Evolutionary conservation across 2,329 filamentous ascomycete genomes (phyloP).

Genomic region (Reticulascus tulasneorum): DNA sequence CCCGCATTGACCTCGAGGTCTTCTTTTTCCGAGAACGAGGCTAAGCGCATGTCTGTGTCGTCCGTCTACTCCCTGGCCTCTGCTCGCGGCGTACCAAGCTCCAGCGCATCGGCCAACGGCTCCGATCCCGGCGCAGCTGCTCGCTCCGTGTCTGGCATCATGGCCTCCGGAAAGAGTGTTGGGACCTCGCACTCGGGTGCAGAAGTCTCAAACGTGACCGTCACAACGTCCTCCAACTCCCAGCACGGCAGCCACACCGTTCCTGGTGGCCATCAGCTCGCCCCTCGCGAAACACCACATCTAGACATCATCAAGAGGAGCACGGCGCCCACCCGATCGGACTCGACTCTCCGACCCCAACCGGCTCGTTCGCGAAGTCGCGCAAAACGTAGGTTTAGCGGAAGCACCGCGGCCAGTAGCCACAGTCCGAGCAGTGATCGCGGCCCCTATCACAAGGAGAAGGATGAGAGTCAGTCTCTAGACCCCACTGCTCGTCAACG

Average conservation of each 20-base stretch:
- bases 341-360: constrained; percentile 33
- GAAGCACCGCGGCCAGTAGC: constrained; percentile 76
- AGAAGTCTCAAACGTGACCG: constrained; percentile 46
- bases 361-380: constrained; percentile 62
- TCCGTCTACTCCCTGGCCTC: constrained; percentile 69
- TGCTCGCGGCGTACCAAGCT: constrained; percentile 47
- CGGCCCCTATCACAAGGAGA: constrained; percentile 49
- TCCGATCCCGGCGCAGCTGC: constrained; percentile 42
- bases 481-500: constrained; percentile 12
- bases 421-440: constrained; percentile 74
- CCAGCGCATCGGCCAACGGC: constrained; percentile 48
- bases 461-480: constrained; percentile 45
- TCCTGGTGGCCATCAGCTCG: constrained; percentile 41
- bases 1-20: constrained; percentile 39
- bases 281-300: constrained; percentile 31
- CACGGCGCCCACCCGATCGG: constrained; percentile 22
- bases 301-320: constrained; percentile 37
- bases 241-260: constrained; percentile 30
- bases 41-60: constrained; percentile 67
- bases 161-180: constrained; percentile 39
- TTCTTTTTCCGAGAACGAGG: constrained; percentile 48
- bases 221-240: constrained; percentile 47
- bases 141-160: constrained; percentile 41
- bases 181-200: constrained; percentile 45
- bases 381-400: constrained; percentile 72